Conservation (phyloP, 495 filamentous ascomycete species). For the Penicillium cinerascens region DNA sequence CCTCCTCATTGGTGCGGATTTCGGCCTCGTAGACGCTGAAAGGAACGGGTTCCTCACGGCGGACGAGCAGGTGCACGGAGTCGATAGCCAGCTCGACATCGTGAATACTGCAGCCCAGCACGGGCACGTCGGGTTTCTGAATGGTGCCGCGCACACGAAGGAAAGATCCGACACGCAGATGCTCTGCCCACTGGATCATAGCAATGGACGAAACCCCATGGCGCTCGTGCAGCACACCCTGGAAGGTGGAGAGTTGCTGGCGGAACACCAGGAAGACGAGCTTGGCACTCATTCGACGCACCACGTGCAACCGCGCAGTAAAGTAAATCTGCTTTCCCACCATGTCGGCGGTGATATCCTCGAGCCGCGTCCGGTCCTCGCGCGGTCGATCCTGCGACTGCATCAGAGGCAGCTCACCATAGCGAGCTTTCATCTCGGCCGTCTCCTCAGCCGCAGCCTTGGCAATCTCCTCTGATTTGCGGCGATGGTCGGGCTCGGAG, state of each 20-base stretch:
- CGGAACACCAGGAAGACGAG: constrained; percentile 86
- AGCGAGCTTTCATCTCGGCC: constrained; percentile 54
- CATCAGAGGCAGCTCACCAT: constrained; percentile 56
- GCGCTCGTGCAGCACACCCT: constrained; percentile 63
- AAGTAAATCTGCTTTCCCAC: constrained; percentile 69
- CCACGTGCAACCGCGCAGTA: constrained; percentile 78
- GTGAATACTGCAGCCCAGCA: constrained; percentile 55
- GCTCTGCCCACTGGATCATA: constrained; percentile 68
- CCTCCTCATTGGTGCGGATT: constrained; percentile 45
- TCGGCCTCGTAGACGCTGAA: constrained; percentile 66
- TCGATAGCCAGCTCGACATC: constrained; percentile 50
- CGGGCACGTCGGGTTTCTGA: constrained; percentile 56
- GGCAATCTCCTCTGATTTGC: constrained; percentile 42
- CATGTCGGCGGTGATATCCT: constrained; percentile 51
- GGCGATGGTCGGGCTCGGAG: constrained; percentile 43
- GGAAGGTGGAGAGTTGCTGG: constrained; percentile 72
- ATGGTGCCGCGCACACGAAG: constrained; percentile 63
- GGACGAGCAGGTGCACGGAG: constrained; percentile 52
- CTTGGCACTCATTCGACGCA: constrained; percentile 81
- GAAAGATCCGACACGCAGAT: constrained; percentile 63
- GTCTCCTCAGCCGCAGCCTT: constrained; percentile 37
- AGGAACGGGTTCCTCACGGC: constrained; percentile 54
- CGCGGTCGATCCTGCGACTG: constrained; percentile 39
- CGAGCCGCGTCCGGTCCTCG: constrained; percentile 46
- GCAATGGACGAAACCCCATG: constrained; percentile 50